These are phyloP conservation scores for Gleditsia sinensis DNA, from an alignment of 306 rosid species.

Conservation along the genomic window DNA sequence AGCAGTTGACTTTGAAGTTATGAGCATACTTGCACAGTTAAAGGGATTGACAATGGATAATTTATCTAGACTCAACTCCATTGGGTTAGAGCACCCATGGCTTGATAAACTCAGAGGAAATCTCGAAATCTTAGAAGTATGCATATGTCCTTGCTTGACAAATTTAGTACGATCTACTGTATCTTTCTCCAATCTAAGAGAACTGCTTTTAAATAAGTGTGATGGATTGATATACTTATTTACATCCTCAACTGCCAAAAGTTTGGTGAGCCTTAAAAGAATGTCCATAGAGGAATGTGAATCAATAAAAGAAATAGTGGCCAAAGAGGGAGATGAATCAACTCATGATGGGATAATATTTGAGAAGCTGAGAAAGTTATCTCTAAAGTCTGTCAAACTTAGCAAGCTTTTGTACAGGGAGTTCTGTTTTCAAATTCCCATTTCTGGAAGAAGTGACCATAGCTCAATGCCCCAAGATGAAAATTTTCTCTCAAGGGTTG, in stretches of 20 bases:
- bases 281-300: accelerated
- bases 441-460: neutral
- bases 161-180: neutral
- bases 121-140: neutral
- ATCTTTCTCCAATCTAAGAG: conserved; percentile 5
- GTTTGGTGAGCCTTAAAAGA: neutral
- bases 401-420: conserved; percentile 14
- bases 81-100: neutral
- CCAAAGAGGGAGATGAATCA: neutral
- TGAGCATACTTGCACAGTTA: neutral
- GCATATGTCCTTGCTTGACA: neutral
- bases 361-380: neutral
- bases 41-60: accelerated
- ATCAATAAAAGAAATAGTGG: conserved; percentile 24
- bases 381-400: neutral
- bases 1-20: neutral
- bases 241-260: neutral
- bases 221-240: conserved; percentile 12
- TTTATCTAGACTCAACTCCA: neutral
- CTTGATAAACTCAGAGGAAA: neutral
- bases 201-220: neutral
- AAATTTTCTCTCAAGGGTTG: neutral
- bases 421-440: too few species aligned
- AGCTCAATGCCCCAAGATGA: conserved; percentile 3
- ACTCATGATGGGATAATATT: neutral